These are phyloP conservation scores for Pisolithus albus DNA, from an alignment of 768 basidiomycete genomes.

Conservation along the genomic window DNA sequence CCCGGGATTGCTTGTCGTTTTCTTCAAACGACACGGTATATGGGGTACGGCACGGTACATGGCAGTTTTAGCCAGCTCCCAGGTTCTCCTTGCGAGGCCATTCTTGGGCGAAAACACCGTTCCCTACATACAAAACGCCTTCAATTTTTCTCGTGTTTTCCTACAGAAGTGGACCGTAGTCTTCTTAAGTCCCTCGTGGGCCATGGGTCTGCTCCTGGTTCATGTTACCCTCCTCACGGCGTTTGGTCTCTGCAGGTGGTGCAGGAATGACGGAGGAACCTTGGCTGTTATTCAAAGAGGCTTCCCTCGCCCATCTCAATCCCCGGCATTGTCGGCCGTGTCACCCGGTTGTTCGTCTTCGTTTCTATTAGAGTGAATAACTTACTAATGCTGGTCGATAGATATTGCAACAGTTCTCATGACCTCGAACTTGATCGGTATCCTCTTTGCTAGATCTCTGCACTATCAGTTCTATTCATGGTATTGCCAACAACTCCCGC, in stretches of 20 bases:
- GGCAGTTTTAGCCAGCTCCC: conserved; percentile 30
- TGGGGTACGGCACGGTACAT: conserved; percentile 45
- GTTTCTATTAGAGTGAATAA: neutral
- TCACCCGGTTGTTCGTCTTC: conserved; percentile 57
- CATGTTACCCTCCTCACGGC: conserved; percentile 54
- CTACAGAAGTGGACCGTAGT: conserved; percentile 94
- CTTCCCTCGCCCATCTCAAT: conserved; percentile 40
- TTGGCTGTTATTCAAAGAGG: conserved; percentile 48
- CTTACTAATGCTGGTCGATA: conserved; percentile 28
- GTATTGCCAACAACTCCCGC: conserved; percentile 89
- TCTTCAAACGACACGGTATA: conserved; percentile 69
- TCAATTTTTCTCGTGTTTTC: conserved; percentile 84
- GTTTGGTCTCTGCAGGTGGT: conserved; percentile 78
- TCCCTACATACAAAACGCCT: conserved; percentile 71
- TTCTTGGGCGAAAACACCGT: conserved; percentile 57
- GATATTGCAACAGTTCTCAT: conserved; percentile 78
- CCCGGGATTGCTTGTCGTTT: conserved; percentile 77
- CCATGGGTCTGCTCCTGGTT: conserved; percentile 53
- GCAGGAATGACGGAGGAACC: conserved; percentile 62
- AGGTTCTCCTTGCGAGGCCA: conserved; percentile 59
- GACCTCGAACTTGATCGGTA: conserved; percentile 88
- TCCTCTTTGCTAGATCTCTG: conserved; percentile 85
- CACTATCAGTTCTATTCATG: conserved; percentile 99
- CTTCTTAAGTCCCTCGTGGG: conserved; percentile 63
- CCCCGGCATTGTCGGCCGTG: conserved; percentile 41